Conservation (phyloP, 768 basidiomycete species). For the Agrocybe pediades region DNA sequence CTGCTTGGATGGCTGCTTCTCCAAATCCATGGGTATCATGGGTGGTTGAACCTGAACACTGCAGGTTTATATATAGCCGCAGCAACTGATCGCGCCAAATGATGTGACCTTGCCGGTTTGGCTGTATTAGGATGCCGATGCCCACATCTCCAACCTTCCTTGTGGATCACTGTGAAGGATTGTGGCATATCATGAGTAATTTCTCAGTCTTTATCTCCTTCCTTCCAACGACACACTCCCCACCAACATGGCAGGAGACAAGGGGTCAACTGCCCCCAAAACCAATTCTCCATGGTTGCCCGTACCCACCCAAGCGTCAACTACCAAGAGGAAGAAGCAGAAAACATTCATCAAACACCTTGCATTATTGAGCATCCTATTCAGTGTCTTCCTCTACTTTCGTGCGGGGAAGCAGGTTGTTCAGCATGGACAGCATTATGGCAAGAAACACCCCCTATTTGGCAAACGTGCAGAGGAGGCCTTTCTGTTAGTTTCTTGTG, state of each 20-base stretch:
- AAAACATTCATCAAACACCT: neutral
- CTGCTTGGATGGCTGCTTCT: conserved; percentile 20
- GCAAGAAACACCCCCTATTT: conserved; percentile 14
- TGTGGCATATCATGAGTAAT: conserved; percentile 7
- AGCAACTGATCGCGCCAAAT: conserved; percentile 1
- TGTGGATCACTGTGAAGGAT: neutral
- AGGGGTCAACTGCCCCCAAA: neutral
- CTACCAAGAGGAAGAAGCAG: neutral
- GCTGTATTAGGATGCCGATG: neutral
- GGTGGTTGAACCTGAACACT: neutral
- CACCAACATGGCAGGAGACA: conserved; percentile 1
- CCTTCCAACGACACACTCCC: neutral
- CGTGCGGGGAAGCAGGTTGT: neutral
- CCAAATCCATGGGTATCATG: conserved; percentile 26
- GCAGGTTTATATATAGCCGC: neutral
- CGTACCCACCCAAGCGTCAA: conserved; percentile 3
- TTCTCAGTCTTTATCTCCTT: neutral
- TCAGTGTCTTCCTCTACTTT: neutral
- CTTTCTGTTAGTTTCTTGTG: conserved; percentile 16
- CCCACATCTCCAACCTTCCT: neutral
- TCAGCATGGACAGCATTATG: neutral
- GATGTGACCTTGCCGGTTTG: neutral
- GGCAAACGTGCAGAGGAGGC: conserved; percentile 21
- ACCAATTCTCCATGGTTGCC: conserved; percentile 2
- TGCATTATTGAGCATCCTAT: neutral